Conservation (phyloP, 768 basidiomycete genomes). For the Lentinula detonsa region DNA sequence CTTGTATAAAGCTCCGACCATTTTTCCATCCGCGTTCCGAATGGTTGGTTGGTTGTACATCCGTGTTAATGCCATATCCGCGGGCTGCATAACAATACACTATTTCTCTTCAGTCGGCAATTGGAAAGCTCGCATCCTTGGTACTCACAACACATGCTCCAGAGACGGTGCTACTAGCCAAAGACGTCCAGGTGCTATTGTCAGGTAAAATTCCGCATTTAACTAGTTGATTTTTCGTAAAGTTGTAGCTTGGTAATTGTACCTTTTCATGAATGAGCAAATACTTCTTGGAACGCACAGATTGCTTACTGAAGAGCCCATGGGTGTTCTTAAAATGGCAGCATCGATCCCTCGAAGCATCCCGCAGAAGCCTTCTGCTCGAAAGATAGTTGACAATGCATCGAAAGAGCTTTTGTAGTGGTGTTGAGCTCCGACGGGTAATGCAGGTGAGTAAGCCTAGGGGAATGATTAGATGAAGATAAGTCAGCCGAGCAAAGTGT, state of each 20-base stretch:
- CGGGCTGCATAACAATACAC: conserved; percentile 90
- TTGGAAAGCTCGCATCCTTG: no score
- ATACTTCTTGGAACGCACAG: background rate
- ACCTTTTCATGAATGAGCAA: conserved; percentile 39
- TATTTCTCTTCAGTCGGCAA: no score
- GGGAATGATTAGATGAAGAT: background rate
- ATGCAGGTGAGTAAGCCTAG: conserved; percentile 88
- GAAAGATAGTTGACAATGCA: conserved; percentile 75
- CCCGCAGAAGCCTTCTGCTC: conserved; percentile 72
- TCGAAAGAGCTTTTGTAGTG: conserved; percentile 81
- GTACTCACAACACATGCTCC: conserved; percentile 65
- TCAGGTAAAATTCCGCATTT: conserved; percentile 61
- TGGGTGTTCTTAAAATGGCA: conserved; percentile 87
- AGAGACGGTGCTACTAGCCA: conserved; percentile 84
- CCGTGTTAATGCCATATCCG: conserved; percentile 88
- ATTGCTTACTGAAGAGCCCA: conserved; percentile 67
- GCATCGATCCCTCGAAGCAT: conserved; percentile 89
- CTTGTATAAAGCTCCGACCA: conserved; percentile 75
- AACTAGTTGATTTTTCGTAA: conserved; percentile 79
- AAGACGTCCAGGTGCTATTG: conserved; percentile 80
- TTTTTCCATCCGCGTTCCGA: conserved; percentile 60
- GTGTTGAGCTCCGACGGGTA: conserved; percentile 94
- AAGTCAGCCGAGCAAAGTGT: background rate
- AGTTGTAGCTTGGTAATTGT: conserved; percentile 94
- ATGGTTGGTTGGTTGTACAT: conserved; percentile 94